These are phyloP conservation scores for Luffa acutangula DNA, from an alignment of 306 rosid species.

Conservation along the genomic window DNA sequence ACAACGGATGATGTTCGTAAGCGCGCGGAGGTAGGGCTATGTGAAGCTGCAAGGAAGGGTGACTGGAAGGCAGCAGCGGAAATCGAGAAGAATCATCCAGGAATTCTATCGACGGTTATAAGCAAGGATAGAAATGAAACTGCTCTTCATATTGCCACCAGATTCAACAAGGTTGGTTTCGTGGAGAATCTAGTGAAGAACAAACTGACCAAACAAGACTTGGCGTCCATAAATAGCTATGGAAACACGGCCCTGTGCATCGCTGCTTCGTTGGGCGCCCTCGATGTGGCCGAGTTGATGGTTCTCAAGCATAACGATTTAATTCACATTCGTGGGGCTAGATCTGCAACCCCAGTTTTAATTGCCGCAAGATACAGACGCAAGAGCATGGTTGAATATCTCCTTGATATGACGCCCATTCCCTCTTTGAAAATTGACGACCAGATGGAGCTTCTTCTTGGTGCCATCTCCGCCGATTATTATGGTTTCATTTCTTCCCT, in stretches of 20 bases:
- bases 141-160: neutral
- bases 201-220: neutral
- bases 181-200: neutral
- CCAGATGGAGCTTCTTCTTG: neutral
- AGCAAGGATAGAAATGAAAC: neutral
- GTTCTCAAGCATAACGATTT: neutral
- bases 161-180: neutral
- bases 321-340: neutral
- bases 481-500: neutral
- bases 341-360: neutral
- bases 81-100: neutral
- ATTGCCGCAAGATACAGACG: neutral
- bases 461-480: neutral
- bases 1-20: too few species aligned
- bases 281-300: neutral
- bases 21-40: too few species aligned
- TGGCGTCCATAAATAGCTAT: neutral
- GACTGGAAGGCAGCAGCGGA: too few species aligned
- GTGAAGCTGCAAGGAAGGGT: too few species aligned
- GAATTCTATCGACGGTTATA: neutral
- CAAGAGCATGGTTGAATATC: neutral
- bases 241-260: slow-evolving; percentile 6
- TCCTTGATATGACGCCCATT: neutral
- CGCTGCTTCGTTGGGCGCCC: neutral
- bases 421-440: neutral